Evolutionary conservation across 129 eudicot genomes (phyloP), one percentile per base, ranked within the genome.

Genomic region (Tagetes patula): DNA sequence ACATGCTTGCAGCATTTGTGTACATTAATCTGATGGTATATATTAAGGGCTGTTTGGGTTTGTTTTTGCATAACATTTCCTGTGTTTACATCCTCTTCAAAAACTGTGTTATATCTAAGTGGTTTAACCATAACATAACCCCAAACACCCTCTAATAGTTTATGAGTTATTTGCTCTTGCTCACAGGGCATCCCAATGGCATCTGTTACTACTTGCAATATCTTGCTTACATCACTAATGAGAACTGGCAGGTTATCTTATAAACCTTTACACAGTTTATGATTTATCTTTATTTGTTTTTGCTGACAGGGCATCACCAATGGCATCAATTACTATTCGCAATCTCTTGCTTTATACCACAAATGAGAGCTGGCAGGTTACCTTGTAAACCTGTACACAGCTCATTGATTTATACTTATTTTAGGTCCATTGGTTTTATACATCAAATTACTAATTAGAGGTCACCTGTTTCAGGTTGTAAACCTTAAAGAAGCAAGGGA

Each of bases 131-230:
- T 33, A 60, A 60, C 43, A 60, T 8, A 60, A 60, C 36, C 66
- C 1, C 20, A 61, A 61, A 61, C 41, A 36, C 10, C 45, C 67
- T 36, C 45, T 61, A 37, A 61, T 32, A 34, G 36, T 34, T 37
- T 45, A 55, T 55, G 27, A 20, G 27, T 20, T 48, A 42, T 32
- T 6, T 72, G 69, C 76, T 65, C 6, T 61, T 69, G 45, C 72
- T 52, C 8, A 71, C 85, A 94, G 99, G 99, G 96, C 97, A 75
- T 81, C 96, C 98, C 98, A 3, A 90, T 94, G 97, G 99, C 97
- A 58, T 94, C 99, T 73, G 80, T 94, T 72, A 94, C 99, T 72
- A 90, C 90, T 56, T 90, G 96, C 75, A 90, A 89, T 75, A 96
- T 94, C 73, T 76, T 76, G 63, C 97, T 94, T 88, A 84, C 81